Base-by-base conservation (phyloP, 1,139 yeast genomes). In the Debaryomycetaceae sp. region DNA sequence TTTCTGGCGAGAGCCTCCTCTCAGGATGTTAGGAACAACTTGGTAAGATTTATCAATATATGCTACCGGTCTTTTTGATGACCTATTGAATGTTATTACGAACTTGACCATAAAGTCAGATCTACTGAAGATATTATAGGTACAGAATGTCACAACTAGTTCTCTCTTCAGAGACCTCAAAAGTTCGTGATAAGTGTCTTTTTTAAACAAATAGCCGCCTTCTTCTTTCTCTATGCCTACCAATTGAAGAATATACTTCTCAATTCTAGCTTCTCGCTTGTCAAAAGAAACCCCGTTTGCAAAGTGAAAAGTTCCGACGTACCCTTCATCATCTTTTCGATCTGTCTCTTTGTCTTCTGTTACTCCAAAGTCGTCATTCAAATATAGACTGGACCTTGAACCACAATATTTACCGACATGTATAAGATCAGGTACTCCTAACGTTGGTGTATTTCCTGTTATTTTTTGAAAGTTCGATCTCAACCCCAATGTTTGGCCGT, bases 91-190 rank as follows among this genome's bases (percentile, higher is more conserved):
- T 11, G 57, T 55, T 5, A 70, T 50, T 16, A 67, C 59, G 41
- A 53, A 63, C 33, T 65, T 58, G 9, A 63, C 73, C 53, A 65
- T 67, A 40, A 78, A 58, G 50, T 78, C 83, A 16, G 75, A 67
- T 44, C 63, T 70, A 35, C 61, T 56, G 50, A 78, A 77, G 28
- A 74, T 56, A 48, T 78, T 78, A 52, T 73, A 78, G 6, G 69
- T 49, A 47, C 81, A 77, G 46, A 65, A 76, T 0, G 78, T 73
- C 3, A 73, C 73, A 22, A 74, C 62, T 48, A 64, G 56, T 33
- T 68, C 75, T 30, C 59, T 50, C 48, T 62, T 50, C 50, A 55
- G 44, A 49, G 56, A 38, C 41, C 53, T 39, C 16, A 32, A 38
- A 14, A 33, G 39, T 7, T 47, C 52, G 28, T 31, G 32, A n/a